Evolutionary conservation across 2,329 filamentous ascomycete genomes (phyloP).

Genomic region (Exophiala lecanii-corni): DNA sequence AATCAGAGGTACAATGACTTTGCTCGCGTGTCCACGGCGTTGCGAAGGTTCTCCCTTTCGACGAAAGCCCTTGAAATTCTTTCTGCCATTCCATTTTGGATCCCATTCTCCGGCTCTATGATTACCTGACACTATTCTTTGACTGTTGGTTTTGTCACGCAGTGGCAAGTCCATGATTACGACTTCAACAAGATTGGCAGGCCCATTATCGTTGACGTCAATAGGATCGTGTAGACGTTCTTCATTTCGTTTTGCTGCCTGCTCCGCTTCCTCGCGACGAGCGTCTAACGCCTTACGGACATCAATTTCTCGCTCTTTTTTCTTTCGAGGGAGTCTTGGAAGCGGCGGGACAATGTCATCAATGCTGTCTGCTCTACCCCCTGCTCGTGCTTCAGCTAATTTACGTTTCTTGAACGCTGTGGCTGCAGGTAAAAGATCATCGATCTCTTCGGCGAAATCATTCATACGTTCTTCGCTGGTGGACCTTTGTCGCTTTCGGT

Average conservation of each 20-base stretch:
- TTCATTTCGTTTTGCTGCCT: slow-evolving; percentile 52
- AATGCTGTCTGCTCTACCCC: slow-evolving; percentile 7
- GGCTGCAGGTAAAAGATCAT: slow-evolving; percentile 73
- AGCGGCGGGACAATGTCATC: slow-evolving; percentile 23
- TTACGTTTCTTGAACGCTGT: slow-evolving; percentile 74
- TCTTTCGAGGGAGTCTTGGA: slow-evolving; percentile 41
- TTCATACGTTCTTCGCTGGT: slow-evolving; percentile 29
- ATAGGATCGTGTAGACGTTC: slow-evolving; percentile 60
- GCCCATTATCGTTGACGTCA: slow-evolving; percentile 62
- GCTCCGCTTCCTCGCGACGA: slow-evolving; percentile 53
- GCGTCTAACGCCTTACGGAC: slow-evolving; percentile 60
- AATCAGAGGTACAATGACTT: slow-evolving; percentile 66
- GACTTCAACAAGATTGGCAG: slow-evolving; percentile 62
- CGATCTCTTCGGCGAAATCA: slow-evolving; percentile 49
- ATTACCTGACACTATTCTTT: slow-evolving; percentile 26
- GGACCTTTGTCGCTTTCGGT: slow-evolving; percentile 29
- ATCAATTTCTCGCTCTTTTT: slow-evolving; percentile 54
- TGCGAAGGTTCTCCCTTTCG: slow-evolving; percentile 49
- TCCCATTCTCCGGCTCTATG: slow-evolving; percentile 65
- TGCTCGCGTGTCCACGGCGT: slow-evolving; percentile 30
- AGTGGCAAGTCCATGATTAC: slow-evolving; percentile 66
- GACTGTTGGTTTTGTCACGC: slow-evolving; percentile 31
- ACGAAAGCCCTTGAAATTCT: slow-evolving; percentile 91
- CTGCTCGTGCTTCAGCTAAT: slow-evolving; percentile 46
- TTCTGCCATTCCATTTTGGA: slow-evolving; percentile 84